Evolutionary conservation across 495 filamentous ascomycete species (phyloP).

Genomic region (Rostrohypoxylon terebratum): DNA sequence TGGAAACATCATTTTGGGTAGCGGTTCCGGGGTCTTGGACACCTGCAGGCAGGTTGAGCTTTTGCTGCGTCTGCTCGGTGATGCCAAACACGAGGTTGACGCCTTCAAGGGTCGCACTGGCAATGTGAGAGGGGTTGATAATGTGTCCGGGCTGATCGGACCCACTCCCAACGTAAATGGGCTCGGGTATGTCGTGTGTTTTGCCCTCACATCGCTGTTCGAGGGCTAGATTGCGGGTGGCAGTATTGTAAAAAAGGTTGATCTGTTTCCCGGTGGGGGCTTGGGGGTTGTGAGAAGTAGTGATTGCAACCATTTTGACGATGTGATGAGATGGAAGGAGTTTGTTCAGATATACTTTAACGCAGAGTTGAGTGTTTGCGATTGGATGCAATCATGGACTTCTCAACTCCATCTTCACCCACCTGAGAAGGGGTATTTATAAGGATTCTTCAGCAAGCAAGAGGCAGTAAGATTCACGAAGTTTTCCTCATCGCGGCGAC

Average conservation of each 20-base stretch:
- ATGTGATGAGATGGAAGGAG: background rate
- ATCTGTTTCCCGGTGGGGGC: background rate
- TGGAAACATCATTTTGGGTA: background rate
- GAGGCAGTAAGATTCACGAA: background rate
- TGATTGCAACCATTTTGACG: background rate
- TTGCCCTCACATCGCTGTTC: constrained; percentile 1
- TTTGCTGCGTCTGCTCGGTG: background rate
- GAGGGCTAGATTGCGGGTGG: background rate
- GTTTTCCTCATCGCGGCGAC: background rate
- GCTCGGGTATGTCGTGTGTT: background rate
- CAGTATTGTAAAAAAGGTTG: background rate
- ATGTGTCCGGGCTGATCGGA: background rate
- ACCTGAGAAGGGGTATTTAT: background rate
- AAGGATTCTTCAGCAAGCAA: background rate
- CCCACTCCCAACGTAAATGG: background rate
- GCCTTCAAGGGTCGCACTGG: background rate
- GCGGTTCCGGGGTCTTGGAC: background rate
- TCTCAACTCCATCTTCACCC: background rate
- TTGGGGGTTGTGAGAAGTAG: background rate
- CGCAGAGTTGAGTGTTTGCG: background rate
- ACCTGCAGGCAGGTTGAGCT: background rate
- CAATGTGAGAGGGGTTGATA: background rate
- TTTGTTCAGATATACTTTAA: background rate
- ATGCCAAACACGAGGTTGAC: background rate
- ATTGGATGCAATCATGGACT: background rate